These are phyloP conservation scores for Myrica gale DNA, from an alignment of 306 rosid species.

Conservation along the genomic window DNA sequence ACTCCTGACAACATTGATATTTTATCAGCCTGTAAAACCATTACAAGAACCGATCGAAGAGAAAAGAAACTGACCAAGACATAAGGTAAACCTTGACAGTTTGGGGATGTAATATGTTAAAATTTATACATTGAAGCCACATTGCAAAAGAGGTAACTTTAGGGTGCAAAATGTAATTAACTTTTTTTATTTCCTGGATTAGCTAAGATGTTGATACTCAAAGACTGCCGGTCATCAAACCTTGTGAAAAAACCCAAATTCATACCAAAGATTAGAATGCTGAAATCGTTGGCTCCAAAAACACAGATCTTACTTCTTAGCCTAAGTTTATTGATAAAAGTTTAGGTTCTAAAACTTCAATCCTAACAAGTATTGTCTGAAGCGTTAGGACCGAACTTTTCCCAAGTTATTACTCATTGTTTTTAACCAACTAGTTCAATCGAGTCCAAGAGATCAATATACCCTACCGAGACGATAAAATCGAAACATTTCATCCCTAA, in stretches of 20 bases:
- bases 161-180: background rate
- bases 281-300: background rate
- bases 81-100: background rate
- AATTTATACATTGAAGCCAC: too few relatives aligned
- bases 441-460: background rate
- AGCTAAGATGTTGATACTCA: background rate
- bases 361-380: too few relatives aligned
- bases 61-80: background rate
- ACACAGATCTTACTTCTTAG: too few relatives aligned
- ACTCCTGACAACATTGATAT: constrained; percentile 40
- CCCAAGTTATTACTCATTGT: background rate
- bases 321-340: too few relatives aligned
- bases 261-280: background rate
- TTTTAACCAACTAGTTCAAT: background rate
- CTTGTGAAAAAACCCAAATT: background rate
- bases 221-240: background rate
- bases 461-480: background rate
- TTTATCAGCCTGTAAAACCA: background rate
- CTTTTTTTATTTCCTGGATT: background rate
- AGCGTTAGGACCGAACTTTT: background rate
- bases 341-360: too few relatives aligned
- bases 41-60: constrained; percentile 2
- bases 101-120: too few relatives aligned
- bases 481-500: background rate
- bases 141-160: too few relatives aligned